Conservation (phyloP, 2,329 filamentous ascomycete genomes). For the Colletotrichum spinosum region DNA sequence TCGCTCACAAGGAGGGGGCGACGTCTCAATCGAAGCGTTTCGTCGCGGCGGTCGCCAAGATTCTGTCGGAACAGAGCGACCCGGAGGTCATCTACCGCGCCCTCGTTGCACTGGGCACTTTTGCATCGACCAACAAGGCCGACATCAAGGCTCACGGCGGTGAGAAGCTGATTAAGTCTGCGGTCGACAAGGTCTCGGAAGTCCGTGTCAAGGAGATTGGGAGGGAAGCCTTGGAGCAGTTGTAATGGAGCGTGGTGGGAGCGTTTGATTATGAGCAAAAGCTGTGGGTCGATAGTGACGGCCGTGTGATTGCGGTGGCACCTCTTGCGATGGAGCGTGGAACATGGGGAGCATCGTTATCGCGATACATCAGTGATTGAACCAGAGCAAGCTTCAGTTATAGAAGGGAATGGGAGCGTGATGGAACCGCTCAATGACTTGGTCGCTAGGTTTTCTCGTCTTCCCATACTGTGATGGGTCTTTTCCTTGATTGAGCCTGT, state of each 20-base stretch:
- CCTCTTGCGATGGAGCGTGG: slow-evolving; percentile 27
- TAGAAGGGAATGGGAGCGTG: slow-evolving; percentile 23
- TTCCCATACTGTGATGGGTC: too few species aligned
- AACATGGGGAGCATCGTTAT: slow-evolving; percentile 1
- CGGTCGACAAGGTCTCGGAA: slow-evolving; percentile 58
- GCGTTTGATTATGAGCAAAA: not conserved
- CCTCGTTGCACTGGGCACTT: slow-evolving; percentile 85
- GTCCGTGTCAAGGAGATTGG: slow-evolving; percentile 60
- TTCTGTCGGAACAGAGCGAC: slow-evolving; percentile 77
- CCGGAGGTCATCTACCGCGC: slow-evolving; percentile 86
- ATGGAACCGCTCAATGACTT: slow-evolving; percentile 28
- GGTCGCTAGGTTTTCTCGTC: not conserved
- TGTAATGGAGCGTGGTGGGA: slow-evolving; percentile 37
- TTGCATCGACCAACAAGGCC: slow-evolving; percentile 68
- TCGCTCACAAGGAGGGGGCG: slow-evolving; percentile 64
- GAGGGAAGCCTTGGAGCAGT: slow-evolving; percentile 57
- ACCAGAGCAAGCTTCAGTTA: slow-evolving; percentile 17
- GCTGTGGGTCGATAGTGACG: slow-evolving; percentile 10
- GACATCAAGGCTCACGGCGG: slow-evolving; percentile 57
- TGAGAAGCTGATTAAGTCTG: slow-evolving; percentile 54
- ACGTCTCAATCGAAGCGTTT: slow-evolving; percentile 55
- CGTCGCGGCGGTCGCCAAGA: slow-evolving; percentile 69
- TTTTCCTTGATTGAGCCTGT: not conserved
- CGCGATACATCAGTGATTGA: slow-evolving; percentile 7
- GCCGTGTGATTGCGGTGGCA: slow-evolving; percentile 20